Base-by-base conservation (phyloP, 495 filamentous ascomycete genomes). In the Sphaerosporella brunnea region DNA sequence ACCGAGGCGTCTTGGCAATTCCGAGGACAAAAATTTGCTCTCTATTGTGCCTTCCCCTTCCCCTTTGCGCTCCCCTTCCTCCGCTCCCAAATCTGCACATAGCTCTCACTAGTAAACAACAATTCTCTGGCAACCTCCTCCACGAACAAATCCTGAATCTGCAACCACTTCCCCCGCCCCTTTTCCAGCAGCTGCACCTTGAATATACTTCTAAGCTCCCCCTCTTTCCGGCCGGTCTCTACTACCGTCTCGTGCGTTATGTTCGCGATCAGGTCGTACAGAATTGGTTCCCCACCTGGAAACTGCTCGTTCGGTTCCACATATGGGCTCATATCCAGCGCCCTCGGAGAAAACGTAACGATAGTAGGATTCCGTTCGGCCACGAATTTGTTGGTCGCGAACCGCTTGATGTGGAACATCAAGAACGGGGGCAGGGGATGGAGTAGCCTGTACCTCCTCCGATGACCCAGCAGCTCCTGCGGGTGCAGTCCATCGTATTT, bases 241-340 rank as follows among this genome's bases (percentile, higher is more conserved):
- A 74, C 74, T 3, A 93, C 82, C 1, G 84, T 85, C 53, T 93
- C 86, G 58, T 94, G 81, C 47, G 86, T 90, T 48, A 99, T 80
- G 63, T 96, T 96, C 26, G 90, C 86, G 0, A 96, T 87, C 4
- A 99, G 75, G 61, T 99, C 92, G 61, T 96, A 99, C 69, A 82
- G 78, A 53, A 96, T 83, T 4, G 88, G 86, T 59, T 93, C 87
- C 8, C 81, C 78, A 0, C 73, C 73, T 0, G 75, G 65, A 58
- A 73, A 72, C 15, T 11, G 16, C 11, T 73, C 28, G 0, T 66
- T 53, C 2, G 82, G 82, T 51, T 87, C 77, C 21, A 94, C 84
- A 56, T 88, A 99, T 0, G 84, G 85, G 2, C 75, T 72, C 69
- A 94, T 77, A 59, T 99, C 84, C 13, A 99, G 73, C 21, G 75